Evolutionary conservation across 2,329 filamentous ascomycete species (phyloP).

Genomic region (Claviceps maximensis): DNA sequence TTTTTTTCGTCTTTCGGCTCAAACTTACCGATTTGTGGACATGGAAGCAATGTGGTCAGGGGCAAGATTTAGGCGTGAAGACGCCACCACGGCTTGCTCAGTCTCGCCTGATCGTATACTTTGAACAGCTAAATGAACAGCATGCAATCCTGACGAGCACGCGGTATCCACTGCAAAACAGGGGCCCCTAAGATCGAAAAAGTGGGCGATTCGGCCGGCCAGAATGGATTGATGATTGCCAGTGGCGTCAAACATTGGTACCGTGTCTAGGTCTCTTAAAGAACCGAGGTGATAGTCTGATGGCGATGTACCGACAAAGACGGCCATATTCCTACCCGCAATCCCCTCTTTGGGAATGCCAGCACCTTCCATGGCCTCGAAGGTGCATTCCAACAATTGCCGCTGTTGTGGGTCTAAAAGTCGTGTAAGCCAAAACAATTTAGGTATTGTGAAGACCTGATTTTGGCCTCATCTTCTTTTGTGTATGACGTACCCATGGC

Average conservation of each 20-base stretch:
- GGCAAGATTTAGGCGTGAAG: constrained; percentile 32
- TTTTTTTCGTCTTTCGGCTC: not conserved
- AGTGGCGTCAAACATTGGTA: constrained; percentile 39
- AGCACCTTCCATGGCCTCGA: constrained; percentile 40
- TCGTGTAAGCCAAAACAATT: not conserved
- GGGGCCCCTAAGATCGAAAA: constrained; percentile 40
- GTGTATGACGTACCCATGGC: constrained; percentile 24
- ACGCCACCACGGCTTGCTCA: constrained; percentile 31
- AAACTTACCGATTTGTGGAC: constrained; percentile 8
- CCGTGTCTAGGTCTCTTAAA: constrained; percentile 29
- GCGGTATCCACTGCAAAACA: constrained; percentile 39
- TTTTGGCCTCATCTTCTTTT: not conserved
- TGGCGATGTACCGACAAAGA: constrained; percentile 34
- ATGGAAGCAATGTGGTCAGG: constrained; percentile 24
- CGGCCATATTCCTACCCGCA: constrained; percentile 33
- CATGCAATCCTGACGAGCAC: constrained; percentile 37
- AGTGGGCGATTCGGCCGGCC: constrained; percentile 41
- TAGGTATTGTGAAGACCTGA: not conserved
- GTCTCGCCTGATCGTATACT: constrained; percentile 34
- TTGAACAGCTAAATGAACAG: constrained; percentile 36
- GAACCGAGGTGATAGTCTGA: constrained; percentile 35
- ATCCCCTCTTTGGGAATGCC: constrained; percentile 34
- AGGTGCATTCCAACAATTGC: constrained; percentile 38
- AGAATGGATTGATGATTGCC: constrained; percentile 37
- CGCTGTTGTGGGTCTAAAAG: constrained; percentile 37